A percentile compares a stretch with the other conserved stretches of the same genome.
Conservation (phyloP, 225 moss, liverwort and hornwort species). For the Sphagnum tenellum region DNA sequence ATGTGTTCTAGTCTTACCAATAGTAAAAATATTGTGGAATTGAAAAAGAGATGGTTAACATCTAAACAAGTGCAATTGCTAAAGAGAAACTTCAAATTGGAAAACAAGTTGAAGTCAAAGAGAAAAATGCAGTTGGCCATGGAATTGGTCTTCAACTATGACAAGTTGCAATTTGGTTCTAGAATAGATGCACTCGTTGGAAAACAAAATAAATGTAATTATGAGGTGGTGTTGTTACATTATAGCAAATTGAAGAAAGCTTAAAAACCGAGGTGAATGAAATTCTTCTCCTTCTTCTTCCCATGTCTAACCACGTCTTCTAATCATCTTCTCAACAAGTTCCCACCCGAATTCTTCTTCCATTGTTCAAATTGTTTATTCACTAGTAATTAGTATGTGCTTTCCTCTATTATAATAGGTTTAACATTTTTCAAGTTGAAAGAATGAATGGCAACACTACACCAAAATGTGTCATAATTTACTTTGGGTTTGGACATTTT, state of each 20-base stretch:
- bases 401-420: constrained; percentile 10
- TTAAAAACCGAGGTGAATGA: constrained; percentile 61
- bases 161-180: constrained; percentile 98
- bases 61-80: constrained; percentile 81
- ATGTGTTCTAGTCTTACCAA: no score
- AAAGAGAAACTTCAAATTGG: constrained; percentile 83
- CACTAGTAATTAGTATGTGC: no score
- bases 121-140: constrained; percentile 91
- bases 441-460: constrained; percentile 2
- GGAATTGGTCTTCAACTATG: constrained; percentile 79
- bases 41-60: constrained; percentile 84
- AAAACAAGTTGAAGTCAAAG: constrained; percentile 88
- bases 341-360: no score
- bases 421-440: constrained; percentile 25
- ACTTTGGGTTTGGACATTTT: no score
- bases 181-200: constrained; percentile 90
- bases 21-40: constrained; percentile 46
- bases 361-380: no score
- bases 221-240: constrained; percentile 68
- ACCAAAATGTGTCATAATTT: no score
- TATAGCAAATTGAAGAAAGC: constrained; percentile 53
- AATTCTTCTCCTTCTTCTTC: no score
- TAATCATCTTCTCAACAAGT: no score
- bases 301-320: no score
- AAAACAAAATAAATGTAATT: constrained; percentile 95